Evolutionary conservation across 2,329 filamentous ascomycete species (phyloP), one percentile per base, ranked within the genome.

Genomic region (Penicillium aurantiogriseum): DNA sequence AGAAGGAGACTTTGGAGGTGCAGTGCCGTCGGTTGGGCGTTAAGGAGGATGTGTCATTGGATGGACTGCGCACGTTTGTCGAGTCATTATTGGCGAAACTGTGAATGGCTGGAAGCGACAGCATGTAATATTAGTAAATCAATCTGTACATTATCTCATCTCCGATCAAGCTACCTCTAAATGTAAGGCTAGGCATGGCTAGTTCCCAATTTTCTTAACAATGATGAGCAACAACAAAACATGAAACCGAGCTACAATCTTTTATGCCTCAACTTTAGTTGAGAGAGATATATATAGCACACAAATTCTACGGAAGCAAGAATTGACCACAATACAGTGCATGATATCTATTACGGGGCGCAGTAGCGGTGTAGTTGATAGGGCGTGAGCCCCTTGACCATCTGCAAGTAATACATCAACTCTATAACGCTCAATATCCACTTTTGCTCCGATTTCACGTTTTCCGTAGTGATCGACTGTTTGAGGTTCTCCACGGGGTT

Each of bases 11-110:
- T n/a, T 83, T 89, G 38, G 92, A 96, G 72, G 84, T 96, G 31
- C 91, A 96, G 69, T 93, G 91, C 74, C 83, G 90, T 58, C 81
- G 83, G 55, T 76, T 93, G 27, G 81, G 79, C 7, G 67, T 89
- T 17, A 88, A 83, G 63, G 80, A 87, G 61, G 77, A 84, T 15
- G 83, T 91, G 15, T 66, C 77, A 3, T 56, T 86, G 6, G 77
- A 80, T 1, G 70, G 77, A 4, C 68, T 90, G 21, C 76, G 77
- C 11, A 67, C 67, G 4, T 79, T 81, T 68, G 77, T 85, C 53
- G 63, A 69, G 47, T 67, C 71, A 9, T 69, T 86, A 38, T 72
- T 89, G 52, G 71, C 75, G 21, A 75, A 77, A 62, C 64, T 89
- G 53, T 89, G 76, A 74, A 36, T 29, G 31, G 11, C 45, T 47